Conservation (phyloP, 139 green algal species). For the Desmodesmus armatus region DNA sequence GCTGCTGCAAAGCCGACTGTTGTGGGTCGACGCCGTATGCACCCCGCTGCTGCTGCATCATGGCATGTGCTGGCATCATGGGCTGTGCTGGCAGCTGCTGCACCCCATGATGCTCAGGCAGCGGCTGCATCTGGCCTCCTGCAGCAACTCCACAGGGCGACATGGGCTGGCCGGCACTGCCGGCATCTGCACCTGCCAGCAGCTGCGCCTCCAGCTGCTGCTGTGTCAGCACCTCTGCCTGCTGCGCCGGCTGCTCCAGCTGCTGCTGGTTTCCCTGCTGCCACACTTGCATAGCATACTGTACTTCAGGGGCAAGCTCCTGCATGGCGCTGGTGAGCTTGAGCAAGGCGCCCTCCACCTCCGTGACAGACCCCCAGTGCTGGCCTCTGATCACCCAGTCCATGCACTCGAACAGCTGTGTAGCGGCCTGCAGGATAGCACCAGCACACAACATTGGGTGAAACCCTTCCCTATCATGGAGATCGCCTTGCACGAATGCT, state of each 20-base stretch:
- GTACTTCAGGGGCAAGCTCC: background rate
- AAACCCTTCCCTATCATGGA: too few species aligned
- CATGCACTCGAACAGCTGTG: constrained; percentile 11
- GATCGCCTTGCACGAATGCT: too few species aligned
- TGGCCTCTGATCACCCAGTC: background rate
- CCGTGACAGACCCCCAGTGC: background rate
- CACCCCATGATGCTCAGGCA: too few species aligned
- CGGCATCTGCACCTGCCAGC: background rate
- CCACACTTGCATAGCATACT: background rate
- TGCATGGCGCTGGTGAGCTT: background rate
- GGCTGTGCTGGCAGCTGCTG: too few species aligned
- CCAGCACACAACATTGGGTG: too few species aligned
- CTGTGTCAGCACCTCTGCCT: background rate
- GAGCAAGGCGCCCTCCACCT: background rate
- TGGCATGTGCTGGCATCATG: too few species aligned
- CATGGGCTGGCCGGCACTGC: too few species aligned
- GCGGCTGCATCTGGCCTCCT: too few species aligned
- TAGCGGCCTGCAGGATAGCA: background rate
- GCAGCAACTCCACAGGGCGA: too few species aligned
- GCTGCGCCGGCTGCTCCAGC: constrained; percentile 25
- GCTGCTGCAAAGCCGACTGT: too few species aligned
- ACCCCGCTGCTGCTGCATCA: too few species aligned
- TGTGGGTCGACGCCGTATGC: too few species aligned
- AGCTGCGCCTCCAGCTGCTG: background rate
- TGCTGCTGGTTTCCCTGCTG: background rate